Evolutionary conservation across 1,284 basidiomycete genomes (phyloP).

Genomic region (Pyrrhoderma noxium): DNA sequence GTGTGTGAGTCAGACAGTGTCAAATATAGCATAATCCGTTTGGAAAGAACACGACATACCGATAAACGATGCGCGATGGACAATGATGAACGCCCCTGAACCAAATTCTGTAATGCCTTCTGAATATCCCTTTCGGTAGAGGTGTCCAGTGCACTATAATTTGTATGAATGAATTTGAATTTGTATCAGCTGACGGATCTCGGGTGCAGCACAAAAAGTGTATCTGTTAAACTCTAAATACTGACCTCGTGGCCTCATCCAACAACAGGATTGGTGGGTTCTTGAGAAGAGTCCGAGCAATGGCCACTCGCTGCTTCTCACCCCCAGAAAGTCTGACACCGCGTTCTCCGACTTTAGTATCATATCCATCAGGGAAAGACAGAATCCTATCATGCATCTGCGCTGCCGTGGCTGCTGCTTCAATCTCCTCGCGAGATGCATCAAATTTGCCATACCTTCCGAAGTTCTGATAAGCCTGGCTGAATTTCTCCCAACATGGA

Average conservation of each 20-base stretch:
- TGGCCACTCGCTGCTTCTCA: slow-evolving; percentile 84
- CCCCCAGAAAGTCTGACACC: slow-evolving; percentile 73
- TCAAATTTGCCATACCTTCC: slow-evolving; percentile 66
- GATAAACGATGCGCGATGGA: slow-evolving; percentile 77
- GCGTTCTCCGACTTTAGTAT: slow-evolving; percentile 76
- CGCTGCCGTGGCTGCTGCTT: slow-evolving; percentile 65
- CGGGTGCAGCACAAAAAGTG: slow-evolving; percentile 5
- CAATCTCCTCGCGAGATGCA: slow-evolving; percentile 59
- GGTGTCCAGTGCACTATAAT: slow-evolving; percentile 66
- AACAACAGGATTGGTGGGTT: slow-evolving; percentile 77
- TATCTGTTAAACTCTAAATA: slow-evolving; percentile 15
- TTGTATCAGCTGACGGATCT: slow-evolving; percentile 6
- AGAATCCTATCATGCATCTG: slow-evolving; percentile 78
- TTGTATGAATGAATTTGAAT: slow-evolving; percentile 17
- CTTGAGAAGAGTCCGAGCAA: slow-evolving; percentile 82
- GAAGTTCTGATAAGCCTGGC: slow-evolving; percentile 3
- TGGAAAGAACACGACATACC: slow-evolving; percentile 38
- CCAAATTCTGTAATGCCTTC: slow-evolving; percentile 68
- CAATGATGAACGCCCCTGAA: slow-evolving; percentile 63
- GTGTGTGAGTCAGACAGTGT: slow-evolving; percentile 1
- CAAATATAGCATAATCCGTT: slow-evolving; percentile 11
- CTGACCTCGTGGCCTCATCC: slow-evolving; percentile 74
- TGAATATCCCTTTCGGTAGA: slow-evolving; percentile 83
- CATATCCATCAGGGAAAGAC: slow-evolving; percentile 75
- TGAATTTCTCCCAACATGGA: slow-evolving; percentile 3